Conservation (phyloP, 1,284 basidiomycete genomes). For the Heterobasidion occidentale region DNA sequence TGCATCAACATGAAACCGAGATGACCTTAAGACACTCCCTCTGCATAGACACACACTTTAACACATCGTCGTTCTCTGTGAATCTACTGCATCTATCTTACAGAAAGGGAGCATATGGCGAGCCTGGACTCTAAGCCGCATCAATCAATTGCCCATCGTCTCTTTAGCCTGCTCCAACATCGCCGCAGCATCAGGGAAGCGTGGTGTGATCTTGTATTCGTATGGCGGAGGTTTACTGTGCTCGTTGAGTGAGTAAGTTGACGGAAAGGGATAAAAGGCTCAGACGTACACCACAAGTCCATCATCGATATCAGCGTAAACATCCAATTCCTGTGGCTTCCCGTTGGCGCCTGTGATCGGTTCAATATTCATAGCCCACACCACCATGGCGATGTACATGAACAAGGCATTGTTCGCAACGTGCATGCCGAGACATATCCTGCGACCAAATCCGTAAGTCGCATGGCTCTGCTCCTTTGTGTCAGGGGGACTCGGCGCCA, state of each 20-base stretch:
- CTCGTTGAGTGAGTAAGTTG: not conserved
- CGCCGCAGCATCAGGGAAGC: not conserved
- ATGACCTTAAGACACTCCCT: too few species aligned
- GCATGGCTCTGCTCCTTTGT: slow-evolving; percentile 1
- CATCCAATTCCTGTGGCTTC: slow-evolving; percentile 1
- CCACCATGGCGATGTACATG: slow-evolving; percentile 10
- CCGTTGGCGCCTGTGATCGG: slow-evolving; percentile 9
- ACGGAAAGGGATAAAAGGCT: not conserved
- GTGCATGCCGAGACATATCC: slow-evolving; percentile 9
- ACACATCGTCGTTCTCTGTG: too few species aligned
- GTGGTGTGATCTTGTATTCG: not conserved
- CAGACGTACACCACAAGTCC: slow-evolving; percentile 8
- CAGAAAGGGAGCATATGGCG: too few species aligned
- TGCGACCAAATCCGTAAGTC: slow-evolving; percentile 6
- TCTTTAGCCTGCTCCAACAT: not conserved
- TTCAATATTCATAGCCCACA: slow-evolving; percentile 11
- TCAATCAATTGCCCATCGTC: not conserved
- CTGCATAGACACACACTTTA: too few species aligned
- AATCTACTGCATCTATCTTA: too few species aligned
- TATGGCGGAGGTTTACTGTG: not conserved
- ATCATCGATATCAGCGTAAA: slow-evolving; percentile 2
- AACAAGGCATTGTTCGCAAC: slow-evolving; percentile 14
- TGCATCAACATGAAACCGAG: too few species aligned
- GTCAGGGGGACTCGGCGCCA: not conserved
- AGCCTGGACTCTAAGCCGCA: too few species aligned